Evolutionary conservation across 371 early-diverging fungal genomes (phyloP).

Genomic region (Nematocida homosporus): DNA sequence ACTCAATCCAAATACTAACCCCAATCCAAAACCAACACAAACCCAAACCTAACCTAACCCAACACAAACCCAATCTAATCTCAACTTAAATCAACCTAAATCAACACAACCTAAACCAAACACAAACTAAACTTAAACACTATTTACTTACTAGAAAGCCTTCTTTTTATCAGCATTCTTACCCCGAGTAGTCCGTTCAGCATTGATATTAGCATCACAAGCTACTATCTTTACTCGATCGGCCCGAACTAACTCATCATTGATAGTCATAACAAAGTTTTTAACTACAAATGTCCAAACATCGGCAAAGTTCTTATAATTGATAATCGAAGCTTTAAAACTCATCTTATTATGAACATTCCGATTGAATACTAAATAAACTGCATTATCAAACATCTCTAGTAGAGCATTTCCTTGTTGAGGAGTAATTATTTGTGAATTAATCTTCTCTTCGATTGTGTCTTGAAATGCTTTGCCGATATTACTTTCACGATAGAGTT

Average conservation of each 20-base stretch:
- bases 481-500: constrained; percentile 66
- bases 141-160: constrained; percentile 10
- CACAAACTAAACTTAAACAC: too few species aligned
- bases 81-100: too few species aligned
- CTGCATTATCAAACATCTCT: constrained; percentile 64
- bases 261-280: constrained; percentile 67
- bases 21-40: too few species aligned
- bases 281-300: constrained; percentile 68
- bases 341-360: constrained; percentile 65
- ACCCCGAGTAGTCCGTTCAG: constrained; percentile 53
- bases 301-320: constrained; percentile 68
- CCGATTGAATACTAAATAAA: constrained; percentile 63
- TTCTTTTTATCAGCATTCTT: constrained; percentile 44
- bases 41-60: too few species aligned
- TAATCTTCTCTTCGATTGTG: constrained; percentile 66
- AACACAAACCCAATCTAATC: too few species aligned
- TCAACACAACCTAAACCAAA: too few species aligned
- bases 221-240: constrained; percentile 67
- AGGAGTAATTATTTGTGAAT: constrained; percentile 61
- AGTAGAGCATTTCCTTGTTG: constrained; percentile 64
- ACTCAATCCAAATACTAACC: too few species aligned
- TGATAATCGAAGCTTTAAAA: constrained; percentile 65
- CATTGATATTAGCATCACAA: constrained; percentile 66
- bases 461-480: constrained; percentile 67
- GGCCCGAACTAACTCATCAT: constrained; percentile 63